phyloP scores from a whole-genome alignment of 2,329 filamentous ascomycete species.

The Colletotrichum cereale region DNA sequence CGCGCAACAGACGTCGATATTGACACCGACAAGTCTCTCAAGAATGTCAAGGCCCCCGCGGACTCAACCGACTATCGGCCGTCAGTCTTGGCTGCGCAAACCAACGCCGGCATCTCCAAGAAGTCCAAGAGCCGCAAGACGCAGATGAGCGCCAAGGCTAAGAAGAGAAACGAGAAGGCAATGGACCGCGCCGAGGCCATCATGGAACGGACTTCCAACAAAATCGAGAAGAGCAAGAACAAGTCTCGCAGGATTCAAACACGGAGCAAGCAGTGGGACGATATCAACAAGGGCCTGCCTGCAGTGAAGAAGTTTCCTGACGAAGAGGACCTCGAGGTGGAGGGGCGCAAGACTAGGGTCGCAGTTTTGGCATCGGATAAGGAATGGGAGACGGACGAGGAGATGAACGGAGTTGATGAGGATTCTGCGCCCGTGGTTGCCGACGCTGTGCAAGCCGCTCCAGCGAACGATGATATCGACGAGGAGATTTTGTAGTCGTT shows the following conservation, averaged over 20 bases:
- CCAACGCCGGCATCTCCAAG: conserved; percentile 75
- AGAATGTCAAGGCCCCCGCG: conserved; percentile 65
- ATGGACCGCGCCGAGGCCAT: conserved; percentile 71
- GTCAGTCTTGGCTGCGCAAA: conserved; percentile 77
- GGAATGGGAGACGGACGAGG: conserved; percentile 51
- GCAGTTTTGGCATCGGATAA: conserved; percentile 43
- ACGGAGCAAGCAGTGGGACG: conserved; percentile 68
- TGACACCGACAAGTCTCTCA: conserved; percentile 78
- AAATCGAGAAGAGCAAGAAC: conserved; percentile 67
- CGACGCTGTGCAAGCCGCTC: conserved; percentile 1
- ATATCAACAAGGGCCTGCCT: conserved; percentile 61
- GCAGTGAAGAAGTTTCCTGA: conserved; percentile 31
- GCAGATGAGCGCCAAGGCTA: conserved; percentile 67
- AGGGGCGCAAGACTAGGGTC: conserved; percentile 36
- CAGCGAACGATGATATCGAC: conserved; percentile 34
- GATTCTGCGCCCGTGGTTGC: not conserved
- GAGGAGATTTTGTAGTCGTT: conserved; percentile 38
- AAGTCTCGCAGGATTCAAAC: conserved; percentile 61
- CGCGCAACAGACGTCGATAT: conserved; percentile 79
- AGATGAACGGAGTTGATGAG: conserved; percentile 48
- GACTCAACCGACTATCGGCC: conserved; percentile 65
- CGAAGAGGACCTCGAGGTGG: conserved; percentile 45
- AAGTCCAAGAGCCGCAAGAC: conserved; percentile 71
- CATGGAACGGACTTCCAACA: conserved; percentile 68
- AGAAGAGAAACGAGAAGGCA: conserved; percentile 67